phyloP scores from a whole-genome alignment of 108 stramenopile genomes.

The Epithemia pelagica region DNA sequence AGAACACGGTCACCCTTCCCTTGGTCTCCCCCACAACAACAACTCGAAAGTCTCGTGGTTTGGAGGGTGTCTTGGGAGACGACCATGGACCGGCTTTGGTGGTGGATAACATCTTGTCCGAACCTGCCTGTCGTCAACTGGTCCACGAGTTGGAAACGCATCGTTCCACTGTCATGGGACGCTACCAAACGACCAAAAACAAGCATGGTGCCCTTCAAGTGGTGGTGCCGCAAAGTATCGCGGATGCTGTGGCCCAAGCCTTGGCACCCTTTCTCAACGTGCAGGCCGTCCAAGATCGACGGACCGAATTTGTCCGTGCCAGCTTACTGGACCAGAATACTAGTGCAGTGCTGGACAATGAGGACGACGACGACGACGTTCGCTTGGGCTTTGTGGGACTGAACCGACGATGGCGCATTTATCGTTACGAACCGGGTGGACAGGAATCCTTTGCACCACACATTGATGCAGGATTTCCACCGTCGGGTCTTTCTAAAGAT shows the following conservation, averaged over 20 bases:
- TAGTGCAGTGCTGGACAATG: background rate
- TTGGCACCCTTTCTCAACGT: constrained; percentile 61
- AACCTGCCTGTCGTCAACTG: constrained; percentile 43
- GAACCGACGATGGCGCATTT: constrained; percentile 73
- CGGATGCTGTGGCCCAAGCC: constrained; percentile 32
- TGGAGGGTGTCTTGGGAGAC: constrained; percentile 51
- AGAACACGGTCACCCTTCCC: background rate
- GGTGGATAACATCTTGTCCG: constrained; percentile 41
- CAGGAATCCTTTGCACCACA: constrained; percentile 75
- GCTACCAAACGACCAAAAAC: constrained; percentile 65
- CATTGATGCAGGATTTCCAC: constrained; percentile 85
- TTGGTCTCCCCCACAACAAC: background rate
- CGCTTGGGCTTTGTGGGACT: constrained; percentile 45
- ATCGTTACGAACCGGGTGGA: constrained; percentile 55
- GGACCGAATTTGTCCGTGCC: constrained; percentile 8
- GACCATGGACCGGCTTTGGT: constrained; percentile 54
- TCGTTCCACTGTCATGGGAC: constrained; percentile 39
- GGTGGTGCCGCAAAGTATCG: constrained; percentile 43
- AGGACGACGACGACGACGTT: constrained; percentile 12
- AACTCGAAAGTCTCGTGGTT: constrained; percentile 26
- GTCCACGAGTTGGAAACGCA: constrained; percentile 43
- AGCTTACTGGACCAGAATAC: background rate
- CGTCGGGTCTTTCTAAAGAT: constrained; percentile 58
- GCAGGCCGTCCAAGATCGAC: constrained; percentile 25
- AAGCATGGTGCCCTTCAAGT: constrained; percentile 76